A percentile compares a stretch with the other conserved stretches of the same genome.
Conservation (phyloP, 169 alveolate species). For the Theileria luwenshuni region DNA sequence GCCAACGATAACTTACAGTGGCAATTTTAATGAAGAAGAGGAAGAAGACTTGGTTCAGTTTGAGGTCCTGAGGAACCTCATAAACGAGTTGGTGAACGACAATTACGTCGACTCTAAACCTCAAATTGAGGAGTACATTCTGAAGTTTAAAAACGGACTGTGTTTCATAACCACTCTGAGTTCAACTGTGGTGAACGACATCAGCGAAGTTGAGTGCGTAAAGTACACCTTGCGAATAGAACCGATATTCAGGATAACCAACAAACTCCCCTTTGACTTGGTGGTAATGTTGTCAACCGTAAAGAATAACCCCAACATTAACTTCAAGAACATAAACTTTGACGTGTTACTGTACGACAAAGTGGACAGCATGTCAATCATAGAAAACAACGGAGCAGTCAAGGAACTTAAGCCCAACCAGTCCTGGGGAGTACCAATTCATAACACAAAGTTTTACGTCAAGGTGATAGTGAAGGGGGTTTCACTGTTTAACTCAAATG, state of each 20-base stretch:
- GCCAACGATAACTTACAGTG: constrained; percentile 29
- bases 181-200: background rate
- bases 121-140: background rate
- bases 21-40: background rate
- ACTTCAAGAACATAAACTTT: background rate
- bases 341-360: background rate
- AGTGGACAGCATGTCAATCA: constrained; percentile 1
- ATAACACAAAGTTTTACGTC: constrained; percentile 46
- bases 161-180: background rate
- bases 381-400: constrained; percentile 7
- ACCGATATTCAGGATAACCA: constrained; percentile 47
- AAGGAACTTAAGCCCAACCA: constrained; percentile 37
- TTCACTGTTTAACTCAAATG: background rate
- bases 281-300: background rate
- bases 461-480: constrained; percentile 37
- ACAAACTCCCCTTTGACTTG: constrained; percentile 58
- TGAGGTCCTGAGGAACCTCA: background rate
- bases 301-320: background rate
- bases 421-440: constrained; percentile 48
- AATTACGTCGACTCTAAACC: background rate
- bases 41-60: background rate
- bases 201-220: constrained; percentile 18
- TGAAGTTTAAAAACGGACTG: constrained; percentile 11
- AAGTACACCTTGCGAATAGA: constrained; percentile 41
- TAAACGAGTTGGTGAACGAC: background rate